A percentile compares a stretch with the other conserved stretches of the same genome.
Conservation (phyloP, 2,329 filamentous ascomycete genomes). For the Coniella vitis region DNA sequence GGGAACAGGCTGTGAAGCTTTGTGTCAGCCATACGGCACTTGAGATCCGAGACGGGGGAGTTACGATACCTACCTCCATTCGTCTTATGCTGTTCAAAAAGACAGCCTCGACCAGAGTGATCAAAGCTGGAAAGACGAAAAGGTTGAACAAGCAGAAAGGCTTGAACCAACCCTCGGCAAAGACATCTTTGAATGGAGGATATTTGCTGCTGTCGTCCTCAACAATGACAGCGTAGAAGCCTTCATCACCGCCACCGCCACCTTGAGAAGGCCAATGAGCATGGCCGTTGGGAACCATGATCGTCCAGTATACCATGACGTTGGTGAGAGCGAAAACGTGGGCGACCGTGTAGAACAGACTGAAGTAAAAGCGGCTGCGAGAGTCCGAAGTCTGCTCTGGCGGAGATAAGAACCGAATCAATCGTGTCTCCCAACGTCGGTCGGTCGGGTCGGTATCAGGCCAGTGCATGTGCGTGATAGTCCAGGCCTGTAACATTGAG, state of each 20-base stretch:
- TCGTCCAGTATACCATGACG: slow-evolving; percentile 41
- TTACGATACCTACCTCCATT: slow-evolving; percentile 32
- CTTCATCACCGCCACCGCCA: slow-evolving; percentile 1
- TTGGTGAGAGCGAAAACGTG: slow-evolving; percentile 44
- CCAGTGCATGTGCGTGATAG: slow-evolving; percentile 44
- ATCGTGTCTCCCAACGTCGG: slow-evolving; percentile 28
- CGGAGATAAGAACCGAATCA: slow-evolving; percentile 38
- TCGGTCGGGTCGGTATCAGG: slow-evolving; percentile 33
- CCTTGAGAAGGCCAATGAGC: slow-evolving; percentile 24
- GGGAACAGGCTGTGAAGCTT: slow-evolving; percentile 32
- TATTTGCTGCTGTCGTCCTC: slow-evolving; percentile 1
- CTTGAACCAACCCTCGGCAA: slow-evolving; percentile 41
- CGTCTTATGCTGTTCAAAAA: slow-evolving; percentile 48
- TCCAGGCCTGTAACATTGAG: slow-evolving; percentile 31
- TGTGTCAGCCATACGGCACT: background rate
- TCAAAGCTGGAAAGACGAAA: slow-evolving; percentile 34
- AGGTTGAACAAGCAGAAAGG: slow-evolving; percentile 40
- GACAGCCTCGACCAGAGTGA: slow-evolving; percentile 39
- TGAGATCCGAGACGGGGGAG: background rate
- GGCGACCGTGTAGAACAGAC: slow-evolving; percentile 41
- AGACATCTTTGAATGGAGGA: slow-evolving; percentile 37
- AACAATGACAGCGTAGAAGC: slow-evolving; percentile 3
- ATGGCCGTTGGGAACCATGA: slow-evolving; percentile 31
- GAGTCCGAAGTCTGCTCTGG: slow-evolving; percentile 34
- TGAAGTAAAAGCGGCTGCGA: slow-evolving; percentile 41